Conservation (phyloP, 108 stramenopile genomes). For the Discostella pseudostelligera region DNA sequence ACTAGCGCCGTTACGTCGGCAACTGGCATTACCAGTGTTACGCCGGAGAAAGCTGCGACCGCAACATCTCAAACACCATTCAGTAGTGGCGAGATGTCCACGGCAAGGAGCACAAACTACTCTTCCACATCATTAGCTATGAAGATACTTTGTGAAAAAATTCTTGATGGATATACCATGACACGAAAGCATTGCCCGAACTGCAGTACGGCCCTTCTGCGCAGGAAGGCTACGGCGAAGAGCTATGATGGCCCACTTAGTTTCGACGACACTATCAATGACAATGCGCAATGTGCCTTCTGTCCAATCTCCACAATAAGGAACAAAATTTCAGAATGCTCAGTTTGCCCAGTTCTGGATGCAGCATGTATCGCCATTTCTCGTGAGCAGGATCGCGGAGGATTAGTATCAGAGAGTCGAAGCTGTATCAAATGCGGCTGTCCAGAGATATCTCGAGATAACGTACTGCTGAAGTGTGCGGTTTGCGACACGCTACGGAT, state of each 20-base stretch:
- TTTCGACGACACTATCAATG: too few relatives aligned
- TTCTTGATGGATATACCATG: constrained; percentile 23
- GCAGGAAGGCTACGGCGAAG: not conserved
- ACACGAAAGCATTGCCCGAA: constrained; percentile 26
- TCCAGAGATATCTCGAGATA: not conserved
- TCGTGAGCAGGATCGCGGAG: constrained; percentile 20
- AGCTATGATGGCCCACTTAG: not conserved
- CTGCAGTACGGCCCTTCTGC: constrained; percentile 15
- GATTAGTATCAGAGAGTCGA: constrained; percentile 1
- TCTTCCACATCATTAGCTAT: constrained; percentile 13
- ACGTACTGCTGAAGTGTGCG: constrained; percentile 20
- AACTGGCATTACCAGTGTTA: not conserved
- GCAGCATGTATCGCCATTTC: constrained; percentile 24
- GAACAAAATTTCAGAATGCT: constrained; percentile 17
- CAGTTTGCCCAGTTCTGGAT: constrained; percentile 35
- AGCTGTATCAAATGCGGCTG: constrained; percentile 26
- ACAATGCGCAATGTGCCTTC: constrained; percentile 21
- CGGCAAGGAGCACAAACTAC: too few relatives aligned
- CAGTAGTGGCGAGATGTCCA: too few relatives aligned
- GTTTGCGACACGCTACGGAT: constrained; percentile 15
- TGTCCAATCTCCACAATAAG: constrained; percentile 37
- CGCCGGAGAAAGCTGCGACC: too few relatives aligned
- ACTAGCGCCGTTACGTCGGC: not conserved
- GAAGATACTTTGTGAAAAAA: constrained; percentile 28
- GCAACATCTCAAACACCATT: not conserved